Evolutionary conservation across 2,329 filamentous ascomycete species (phyloP).

Genomic region (Botrytis byssoidea): DNA sequence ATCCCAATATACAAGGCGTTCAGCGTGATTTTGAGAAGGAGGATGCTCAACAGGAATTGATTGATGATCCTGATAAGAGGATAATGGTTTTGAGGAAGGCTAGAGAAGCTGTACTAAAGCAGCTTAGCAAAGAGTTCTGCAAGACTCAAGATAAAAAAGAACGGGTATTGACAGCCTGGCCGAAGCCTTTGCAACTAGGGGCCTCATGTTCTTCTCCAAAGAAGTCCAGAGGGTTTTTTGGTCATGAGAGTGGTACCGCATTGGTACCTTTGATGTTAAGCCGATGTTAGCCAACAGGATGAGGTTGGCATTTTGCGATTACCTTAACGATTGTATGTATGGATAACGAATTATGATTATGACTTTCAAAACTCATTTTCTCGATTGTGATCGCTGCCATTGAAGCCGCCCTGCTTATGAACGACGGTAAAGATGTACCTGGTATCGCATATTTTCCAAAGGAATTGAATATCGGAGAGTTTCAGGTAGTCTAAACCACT

Average conservation of each 20-base stretch:
- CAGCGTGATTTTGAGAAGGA: constrained; percentile 59
- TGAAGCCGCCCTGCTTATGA: constrained; percentile 27
- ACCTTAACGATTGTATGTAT: constrained; percentile 14
- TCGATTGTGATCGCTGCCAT: constrained; percentile 2
- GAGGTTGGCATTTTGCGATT: constrained; percentile 13
- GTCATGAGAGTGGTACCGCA: constrained; percentile 51
- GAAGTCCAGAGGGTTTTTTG: constrained; percentile 30
- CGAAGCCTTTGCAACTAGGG: constrained; percentile 12
- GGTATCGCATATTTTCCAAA: constrained; percentile 93
- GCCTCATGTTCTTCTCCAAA: constrained; percentile 29
- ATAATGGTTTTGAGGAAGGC: constrained; percentile 56
- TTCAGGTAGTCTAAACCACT: constrained; percentile 77
- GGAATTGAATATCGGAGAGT: constrained; percentile 75
- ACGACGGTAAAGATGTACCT: constrained; percentile 75
- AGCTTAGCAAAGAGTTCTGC: constrained; percentile 54
- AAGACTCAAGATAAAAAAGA: constrained; percentile 33
- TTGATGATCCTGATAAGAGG: constrained; percentile 56
- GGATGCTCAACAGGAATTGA: constrained; percentile 53
- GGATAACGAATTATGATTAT: constrained; percentile 32
- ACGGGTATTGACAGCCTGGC: background rate
- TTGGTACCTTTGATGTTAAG: constrained; percentile 62
- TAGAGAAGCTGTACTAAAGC: constrained; percentile 58
- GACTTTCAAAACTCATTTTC: background rate
- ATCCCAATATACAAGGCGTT: constrained; percentile 52
- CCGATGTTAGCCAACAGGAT: constrained; percentile 36